Percentiles rank a stretch among this genome's conserved stretches.
Evolutionary conservation across 2,329 filamentous ascomycete species (phyloP).

Genomic region (Ascomycota sp.): DNA sequence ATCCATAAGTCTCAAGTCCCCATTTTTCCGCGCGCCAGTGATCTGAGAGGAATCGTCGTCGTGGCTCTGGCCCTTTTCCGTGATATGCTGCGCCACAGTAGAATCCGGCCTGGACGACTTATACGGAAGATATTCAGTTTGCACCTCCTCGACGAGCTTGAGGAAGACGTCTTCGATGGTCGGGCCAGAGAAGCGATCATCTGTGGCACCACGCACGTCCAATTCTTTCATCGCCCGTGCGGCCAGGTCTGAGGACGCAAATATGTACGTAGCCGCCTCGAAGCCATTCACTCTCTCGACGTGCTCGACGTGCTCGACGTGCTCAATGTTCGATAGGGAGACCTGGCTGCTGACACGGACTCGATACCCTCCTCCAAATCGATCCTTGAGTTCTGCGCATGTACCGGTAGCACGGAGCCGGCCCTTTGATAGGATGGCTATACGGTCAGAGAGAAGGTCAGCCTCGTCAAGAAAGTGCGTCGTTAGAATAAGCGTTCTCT

Average conservation of each 20-base stretch:
- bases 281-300: conserved; percentile 38
- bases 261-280: conserved; percentile 54
- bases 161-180: conserved; percentile 89
- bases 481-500: conserved; percentile 66
- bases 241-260: conserved; percentile 48
- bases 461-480: conserved; percentile 92
- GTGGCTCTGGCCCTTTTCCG: conserved; percentile 3
- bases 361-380: conserved; percentile 65
- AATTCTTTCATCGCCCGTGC: conserved; percentile 50
- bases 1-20: conserved; percentile 34
- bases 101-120: conserved; percentile 1
- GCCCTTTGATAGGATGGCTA: conserved; percentile 73
- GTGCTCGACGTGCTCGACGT: conserved; percentile 31
- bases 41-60: conserved; percentile 5
- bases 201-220: conserved; percentile 43
- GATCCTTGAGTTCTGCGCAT: conserved; percentile 68
- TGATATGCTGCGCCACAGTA: conserved; percentile 2
- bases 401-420: conserved; percentile 65
- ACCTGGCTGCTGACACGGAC: conserved; percentile 34
- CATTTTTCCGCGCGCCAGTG: conserved; percentile 11
- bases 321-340: conserved; percentile 28
- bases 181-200: conserved; percentile 74
- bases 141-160: conserved; percentile 63
- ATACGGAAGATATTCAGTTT: conserved; percentile 20
- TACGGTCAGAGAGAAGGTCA: conserved; percentile 72